Evolutionary conservation across 2,329 filamentous ascomycete species (phyloP).

Genomic region (Sporothrix phasma): DNA sequence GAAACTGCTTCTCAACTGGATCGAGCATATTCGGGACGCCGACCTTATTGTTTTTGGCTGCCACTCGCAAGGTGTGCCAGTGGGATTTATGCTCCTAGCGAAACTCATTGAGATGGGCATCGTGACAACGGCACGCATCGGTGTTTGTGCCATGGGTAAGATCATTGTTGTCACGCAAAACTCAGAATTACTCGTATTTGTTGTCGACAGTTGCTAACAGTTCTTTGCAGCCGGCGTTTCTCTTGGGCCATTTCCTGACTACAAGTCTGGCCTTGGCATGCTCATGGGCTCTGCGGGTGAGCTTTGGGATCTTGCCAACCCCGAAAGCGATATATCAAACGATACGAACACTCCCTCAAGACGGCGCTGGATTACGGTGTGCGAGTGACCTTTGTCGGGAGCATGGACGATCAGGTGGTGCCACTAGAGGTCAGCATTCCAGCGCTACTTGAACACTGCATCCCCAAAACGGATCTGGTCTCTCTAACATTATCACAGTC

Average conservation of each 20-base stretch:
- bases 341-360: conserved; percentile 68
- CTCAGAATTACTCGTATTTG: too few species aligned
- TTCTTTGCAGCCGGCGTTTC: conserved; percentile 64
- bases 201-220: conserved; percentile 16
- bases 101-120: conserved; percentile 88
- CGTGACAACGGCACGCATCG: conserved; percentile 64
- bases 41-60: conserved; percentile 89
- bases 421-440: conserved; percentile 61
- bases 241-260: conserved; percentile 84
- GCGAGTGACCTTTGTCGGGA: conserved; percentile 78
- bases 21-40: conserved; percentile 75
- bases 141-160: conserved; percentile 67
- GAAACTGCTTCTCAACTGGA: conserved; percentile 91
- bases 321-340: conserved; percentile 69
- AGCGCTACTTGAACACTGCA: too few species aligned
- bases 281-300: conserved; percentile 88
- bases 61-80: conserved; percentile 91
- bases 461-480: too few species aligned
- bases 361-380: conserved; percentile 68
- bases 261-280: conserved; percentile 75
- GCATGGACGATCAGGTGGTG: conserved; percentile 93
- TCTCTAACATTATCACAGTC: conserved; percentile 38
- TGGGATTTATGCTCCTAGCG: conserved; percentile 82
- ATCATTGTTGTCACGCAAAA: conserved; percentile 2
- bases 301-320: conserved; percentile 84